These are phyloP conservation scores for Amesomyces nigricolor DNA, from an alignment of 2,329 filamentous ascomycete genomes.

Conservation along the genomic window DNA sequence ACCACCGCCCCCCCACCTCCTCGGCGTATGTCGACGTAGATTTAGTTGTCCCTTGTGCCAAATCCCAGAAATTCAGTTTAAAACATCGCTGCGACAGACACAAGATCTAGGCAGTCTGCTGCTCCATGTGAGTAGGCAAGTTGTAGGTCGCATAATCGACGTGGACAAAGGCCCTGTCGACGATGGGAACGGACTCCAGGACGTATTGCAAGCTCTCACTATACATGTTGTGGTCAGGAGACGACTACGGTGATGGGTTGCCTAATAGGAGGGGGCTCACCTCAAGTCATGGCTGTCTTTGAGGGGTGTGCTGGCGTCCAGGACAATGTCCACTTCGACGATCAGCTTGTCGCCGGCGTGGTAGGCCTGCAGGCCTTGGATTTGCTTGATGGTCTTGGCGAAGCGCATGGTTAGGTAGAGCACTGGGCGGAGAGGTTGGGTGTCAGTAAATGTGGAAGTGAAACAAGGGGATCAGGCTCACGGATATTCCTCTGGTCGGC, in stretches of 20 bases:
- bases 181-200: slow-evolving; percentile 74
- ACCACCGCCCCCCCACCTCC: too few relatives aligned
- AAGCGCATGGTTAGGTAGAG: slow-evolving; percentile 93
- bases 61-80: too few relatives aligned
- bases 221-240: background rate
- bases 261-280: slow-evolving; percentile 20
- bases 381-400: slow-evolving; percentile 77
- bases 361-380: slow-evolving; percentile 79
- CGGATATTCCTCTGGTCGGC: slow-evolving; percentile 75
- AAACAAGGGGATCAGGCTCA: slow-evolving; percentile 24
- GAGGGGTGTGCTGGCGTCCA: slow-evolving; percentile 68
- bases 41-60: too few relatives aligned
- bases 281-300: slow-evolving; percentile 77
- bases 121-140: slow-evolving; percentile 53
- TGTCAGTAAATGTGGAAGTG: background rate
- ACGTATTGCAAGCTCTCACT: slow-evolving; percentile 76
- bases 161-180: slow-evolving; percentile 67
- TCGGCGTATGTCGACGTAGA: too few relatives aligned
- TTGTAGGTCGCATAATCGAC: slow-evolving; percentile 60
- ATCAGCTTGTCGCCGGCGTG: slow-evolving; percentile 82
- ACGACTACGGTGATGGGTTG: too few relatives aligned
- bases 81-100: too few relatives aligned
- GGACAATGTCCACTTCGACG: slow-evolving; percentile 74
- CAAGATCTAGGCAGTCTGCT: slow-evolving; percentile 28
- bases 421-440: slow-evolving; percentile 35